Base-by-base conservation (phyloP, 805 yeast species). In the Kregervanrija pseudodelftensis region DNA sequence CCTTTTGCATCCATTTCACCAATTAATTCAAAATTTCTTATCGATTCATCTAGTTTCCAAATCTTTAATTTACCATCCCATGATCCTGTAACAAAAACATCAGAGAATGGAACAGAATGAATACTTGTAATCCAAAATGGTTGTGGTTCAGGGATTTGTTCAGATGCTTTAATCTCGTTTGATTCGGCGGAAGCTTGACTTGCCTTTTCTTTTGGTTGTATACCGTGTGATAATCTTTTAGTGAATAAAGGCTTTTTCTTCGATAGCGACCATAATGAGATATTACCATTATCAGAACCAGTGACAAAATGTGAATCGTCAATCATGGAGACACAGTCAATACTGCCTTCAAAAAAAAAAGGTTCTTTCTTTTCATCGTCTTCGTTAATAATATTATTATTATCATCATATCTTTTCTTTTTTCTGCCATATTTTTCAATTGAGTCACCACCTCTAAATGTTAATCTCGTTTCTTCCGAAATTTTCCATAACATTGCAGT, bases 401-500 rank as follows among this genome's bases (percentile, higher is more conserved):
- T 64, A 13, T 59, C 60, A 30, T 50, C 59, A 31, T 54, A 51
- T 53, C 63, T 48, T 56, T 63, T 66, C 52, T 56, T 65, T 50
- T 58, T 63, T 63, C 63, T 70, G 2, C 34, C 45, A 39, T 46
- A 55, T 43, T 50, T 59, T 54, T 67, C 77, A 40, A 63, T 69
- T 2, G 63, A 65, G 57, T 88, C 96, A 47, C 95, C 95, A 49
- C 95, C 96, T 60, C 96, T 77, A 63, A 91, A 91, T 0, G 96
- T 89, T 56, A 93, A 75, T 59, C 97, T 79, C 1, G 95, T 80
- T 66, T 93, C 99, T 57, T 93, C 99, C 22, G 95, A 79, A 52
- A 93, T 88, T 63, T 93, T 93, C 99, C 99, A 93, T 56, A 86
- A 70, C 82, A 95, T 84, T 9, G 91, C 96, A 5, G 96, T 86